Base-by-base conservation (phyloP, 148 eudicot species). In the Arctostaphylos glauca region DNA sequence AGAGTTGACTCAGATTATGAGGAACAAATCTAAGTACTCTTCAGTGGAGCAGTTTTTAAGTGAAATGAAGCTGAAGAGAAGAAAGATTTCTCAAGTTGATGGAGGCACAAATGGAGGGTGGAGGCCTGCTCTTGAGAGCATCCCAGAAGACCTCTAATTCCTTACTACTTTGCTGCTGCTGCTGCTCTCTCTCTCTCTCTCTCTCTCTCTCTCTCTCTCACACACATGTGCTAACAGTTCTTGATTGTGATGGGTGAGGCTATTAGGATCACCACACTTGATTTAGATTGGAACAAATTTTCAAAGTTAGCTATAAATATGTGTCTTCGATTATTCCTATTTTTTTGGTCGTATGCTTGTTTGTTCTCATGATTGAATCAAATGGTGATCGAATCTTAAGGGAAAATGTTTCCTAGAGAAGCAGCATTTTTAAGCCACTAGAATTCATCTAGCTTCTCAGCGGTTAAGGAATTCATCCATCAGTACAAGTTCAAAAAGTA, bases 111-210 rank as follows among this genome's bases (percentile, higher is more conserved):
- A 60, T 12, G 54, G 21, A 19, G 52, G 43, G 6, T 79, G 72
- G 81, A 60, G 81, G 8, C 81, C 81, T 19, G 81, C 53, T 46
- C 68, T 79, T 19, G 71, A 79, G 54, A 79, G 54, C 81, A 79
- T 79, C 81, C 54, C 55, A 46, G 72, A 79, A 48, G 81, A 79
- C 52, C 53, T 1, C 62, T 59, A 46, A 60, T 9, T 10, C 19
- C 48, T 43, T 50, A 5, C 8, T 50, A 5, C 8, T 50, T 9
- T 5, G 6, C 9, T 50, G 53, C 9, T 9, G 38, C 38, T 31
- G 38, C 38, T 31, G 38, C 38, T 0, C 38, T 31, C 38, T 31
- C 38, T 31, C 38, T 58, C 23, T 5, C 64, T 58, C 62, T 0
- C 64, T 5, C 64, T 58, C 21, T 58, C 8, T 31, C 38, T 31